Evolutionary conservation across 345 rosid genomes (phyloP).

Genomic region (Gossypium bickii): DNA sequence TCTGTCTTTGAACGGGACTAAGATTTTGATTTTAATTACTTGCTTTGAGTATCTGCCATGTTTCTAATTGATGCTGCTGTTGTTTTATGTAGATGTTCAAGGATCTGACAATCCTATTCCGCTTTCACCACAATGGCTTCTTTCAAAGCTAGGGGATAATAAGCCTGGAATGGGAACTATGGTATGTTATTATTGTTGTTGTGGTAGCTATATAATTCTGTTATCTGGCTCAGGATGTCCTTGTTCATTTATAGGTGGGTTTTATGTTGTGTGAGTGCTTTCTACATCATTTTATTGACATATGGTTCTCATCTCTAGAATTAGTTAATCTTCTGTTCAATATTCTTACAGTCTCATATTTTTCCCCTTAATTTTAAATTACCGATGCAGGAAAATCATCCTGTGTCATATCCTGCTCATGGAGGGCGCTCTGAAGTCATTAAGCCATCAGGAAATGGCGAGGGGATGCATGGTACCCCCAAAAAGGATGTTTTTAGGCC

Average conservation of each 20-base stretch:
- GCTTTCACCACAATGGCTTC: conserved; percentile 98
- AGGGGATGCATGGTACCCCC: conserved; percentile 51
- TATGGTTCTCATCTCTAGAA: neutral
- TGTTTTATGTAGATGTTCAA: conserved; percentile 60
- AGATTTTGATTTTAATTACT: neutral
- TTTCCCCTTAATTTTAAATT: neutral
- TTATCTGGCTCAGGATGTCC: neutral
- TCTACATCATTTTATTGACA: neutral
- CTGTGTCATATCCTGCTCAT: conserved; percentile 29
- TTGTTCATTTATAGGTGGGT: neutral
- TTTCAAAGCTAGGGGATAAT: conserved; percentile 76
- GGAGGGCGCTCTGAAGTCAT: conserved; percentile 37
- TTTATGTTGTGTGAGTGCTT: neutral
- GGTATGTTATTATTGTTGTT: conserved; percentile 47
- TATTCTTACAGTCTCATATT: conserved; percentile 4
- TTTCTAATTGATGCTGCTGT: conserved; percentile 14
- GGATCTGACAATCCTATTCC: conserved; percentile 75
- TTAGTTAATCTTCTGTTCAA: neutral
- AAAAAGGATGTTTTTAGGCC: conserved; percentile 86
- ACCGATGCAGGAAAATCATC: conserved; percentile 41
- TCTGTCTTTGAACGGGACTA: neutral
- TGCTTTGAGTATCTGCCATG: conserved; percentile 5
- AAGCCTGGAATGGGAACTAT: conserved; percentile 67
- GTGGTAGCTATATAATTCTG: neutral
- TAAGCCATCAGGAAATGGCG: conserved; percentile 53